Conservation (phyloP, 495 filamentous ascomycete genomes). For the Tuber calosporum region DNA sequence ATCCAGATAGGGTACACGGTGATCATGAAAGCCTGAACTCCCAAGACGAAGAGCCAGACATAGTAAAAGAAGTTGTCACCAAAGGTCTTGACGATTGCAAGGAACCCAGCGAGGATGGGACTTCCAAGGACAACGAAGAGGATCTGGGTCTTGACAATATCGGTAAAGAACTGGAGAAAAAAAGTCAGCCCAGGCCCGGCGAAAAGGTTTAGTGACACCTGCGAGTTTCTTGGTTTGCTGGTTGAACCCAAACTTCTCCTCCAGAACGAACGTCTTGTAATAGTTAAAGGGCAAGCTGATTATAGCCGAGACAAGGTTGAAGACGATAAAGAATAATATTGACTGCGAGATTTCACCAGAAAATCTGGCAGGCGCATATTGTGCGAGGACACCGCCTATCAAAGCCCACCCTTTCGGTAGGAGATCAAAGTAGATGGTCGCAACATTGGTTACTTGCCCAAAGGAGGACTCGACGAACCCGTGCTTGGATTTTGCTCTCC, state of each 20-base stretch:
- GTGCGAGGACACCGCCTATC: slow-evolving; percentile 64
- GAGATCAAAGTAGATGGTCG: slow-evolving; percentile 81
- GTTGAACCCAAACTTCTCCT: slow-evolving; percentile 98
- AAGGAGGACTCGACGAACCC: slow-evolving; percentile 70
- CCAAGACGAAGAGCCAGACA: slow-evolving; percentile 84
- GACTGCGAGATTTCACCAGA: slow-evolving; percentile 90
- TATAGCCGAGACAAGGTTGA: slow-evolving; percentile 69
- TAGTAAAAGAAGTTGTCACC: slow-evolving; percentile 94
- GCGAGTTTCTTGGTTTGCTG: slow-evolving; percentile 79
- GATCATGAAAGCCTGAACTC: slow-evolving; percentile 83
- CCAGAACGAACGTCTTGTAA: slow-evolving; percentile 89
- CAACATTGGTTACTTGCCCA: slow-evolving; percentile 75
- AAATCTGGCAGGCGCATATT: slow-evolving; percentile 67
- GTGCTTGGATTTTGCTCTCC: slow-evolving; percentile 89
- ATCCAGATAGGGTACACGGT: slow-evolving; percentile 94
- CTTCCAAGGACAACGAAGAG: slow-evolving; percentile 69
- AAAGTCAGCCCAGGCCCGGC: slow-evolving; percentile 6
- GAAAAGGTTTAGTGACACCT: background rate
- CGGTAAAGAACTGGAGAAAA: slow-evolving; percentile 59
- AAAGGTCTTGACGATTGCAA: slow-evolving; percentile 84
- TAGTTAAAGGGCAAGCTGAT: slow-evolving; percentile 73
- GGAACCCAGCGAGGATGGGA: slow-evolving; percentile 81
- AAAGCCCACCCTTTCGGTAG: slow-evolving; percentile 83
- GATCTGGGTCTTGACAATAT: slow-evolving; percentile 84
- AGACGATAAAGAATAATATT: slow-evolving; percentile 82